phyloP scores from a whole-genome alignment of 169 alveolate species.

The Plasmodium chabaudi region DNA sequence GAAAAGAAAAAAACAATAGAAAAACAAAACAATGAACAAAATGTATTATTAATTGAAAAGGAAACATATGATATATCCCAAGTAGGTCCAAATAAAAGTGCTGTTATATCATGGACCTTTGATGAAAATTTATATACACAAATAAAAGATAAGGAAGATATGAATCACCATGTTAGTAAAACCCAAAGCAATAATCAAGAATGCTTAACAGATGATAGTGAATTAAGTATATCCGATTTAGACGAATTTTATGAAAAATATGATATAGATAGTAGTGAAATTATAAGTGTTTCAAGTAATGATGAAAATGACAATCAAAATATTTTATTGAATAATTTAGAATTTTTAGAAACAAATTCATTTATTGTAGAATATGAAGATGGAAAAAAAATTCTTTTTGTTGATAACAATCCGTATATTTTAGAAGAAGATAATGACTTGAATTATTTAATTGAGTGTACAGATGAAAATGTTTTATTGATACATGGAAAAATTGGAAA shows the following conservation, averaged over 20 bases:
- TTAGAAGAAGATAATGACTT: slow-evolving; percentile 39
- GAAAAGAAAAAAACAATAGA: neutral
- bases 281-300: slow-evolving; percentile 22
- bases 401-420: slow-evolving; percentile 44
- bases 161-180: no score
- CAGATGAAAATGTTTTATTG: slow-evolving; percentile 27
- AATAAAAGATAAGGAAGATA: neutral
- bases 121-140: slow-evolving; percentile 28
- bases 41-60: neutral
- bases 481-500: slow-evolving; percentile 37
- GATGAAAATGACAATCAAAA: slow-evolving; percentile 11
- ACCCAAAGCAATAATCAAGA: neutral
- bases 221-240: slow-evolving; percentile 5
- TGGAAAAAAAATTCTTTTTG: slow-evolving; percentile 33
- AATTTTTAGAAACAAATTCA: slow-evolving; percentile 34
- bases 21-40: neutral
- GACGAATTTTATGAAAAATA: slow-evolving; percentile 28
- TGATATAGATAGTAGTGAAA: slow-evolving; percentile 19
- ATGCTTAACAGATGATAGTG: slow-evolving; percentile 9
- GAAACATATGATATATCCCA: neutral
- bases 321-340: slow-evolving; percentile 9
- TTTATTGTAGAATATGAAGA: slow-evolving; percentile 50
- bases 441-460: slow-evolving; percentile 43
- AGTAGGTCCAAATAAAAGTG: neutral
- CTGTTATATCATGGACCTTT: slow-evolving; percentile 33